Evolutionary conservation across 768 basidiomycete genomes (phyloP).

Genomic region (Dacryopinax spathularia): DNA sequence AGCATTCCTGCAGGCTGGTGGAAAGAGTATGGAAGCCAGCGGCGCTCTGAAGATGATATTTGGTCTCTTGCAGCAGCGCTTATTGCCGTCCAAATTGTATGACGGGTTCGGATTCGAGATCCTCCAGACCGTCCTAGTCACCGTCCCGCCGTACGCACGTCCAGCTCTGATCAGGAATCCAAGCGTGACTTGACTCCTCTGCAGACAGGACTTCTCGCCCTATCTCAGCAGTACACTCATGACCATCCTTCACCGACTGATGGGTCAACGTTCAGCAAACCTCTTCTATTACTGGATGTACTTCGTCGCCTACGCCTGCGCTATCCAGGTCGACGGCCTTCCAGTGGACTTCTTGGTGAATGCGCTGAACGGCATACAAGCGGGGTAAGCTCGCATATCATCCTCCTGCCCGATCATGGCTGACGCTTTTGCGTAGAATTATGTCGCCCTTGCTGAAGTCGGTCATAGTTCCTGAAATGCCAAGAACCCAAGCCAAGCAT

Average conservation of each 20-base stretch:
- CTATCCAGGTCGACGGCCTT: conserved; percentile 56
- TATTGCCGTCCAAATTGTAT: conserved; percentile 75
- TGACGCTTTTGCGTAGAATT: conserved; percentile 31
- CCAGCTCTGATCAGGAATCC: not conserved
- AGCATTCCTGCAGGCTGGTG: conserved; percentile 66
- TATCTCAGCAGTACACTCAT: conserved; percentile 63
- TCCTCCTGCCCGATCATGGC: conserved; percentile 9
- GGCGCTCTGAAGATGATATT: conserved; percentile 67
- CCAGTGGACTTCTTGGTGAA: conserved; percentile 65
- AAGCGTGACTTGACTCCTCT: not conserved
- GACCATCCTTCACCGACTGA: conserved; percentile 68
- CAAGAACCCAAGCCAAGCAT: conserved; percentile 68
- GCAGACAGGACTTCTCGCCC: conserved; percentile 47
- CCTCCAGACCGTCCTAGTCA: conserved; percentile 56
- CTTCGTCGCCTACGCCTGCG: conserved; percentile 64
- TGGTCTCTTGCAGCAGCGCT: conserved; percentile 77
- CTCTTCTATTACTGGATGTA: conserved; percentile 69
- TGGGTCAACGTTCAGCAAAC: conserved; percentile 76
- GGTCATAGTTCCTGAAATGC: conserved; percentile 65
- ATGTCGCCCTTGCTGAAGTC: conserved; percentile 67
- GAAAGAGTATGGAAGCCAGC: conserved; percentile 45
- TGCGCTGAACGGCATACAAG: conserved; percentile 72
- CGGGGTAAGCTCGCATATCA: conserved; percentile 39
- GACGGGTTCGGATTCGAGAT: conserved; percentile 88
- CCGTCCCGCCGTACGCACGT: conserved; percentile 57